Base-by-base conservation (phyloP, 176 grass and related monocot species). In the Bothriochloa decipiens region DNA sequence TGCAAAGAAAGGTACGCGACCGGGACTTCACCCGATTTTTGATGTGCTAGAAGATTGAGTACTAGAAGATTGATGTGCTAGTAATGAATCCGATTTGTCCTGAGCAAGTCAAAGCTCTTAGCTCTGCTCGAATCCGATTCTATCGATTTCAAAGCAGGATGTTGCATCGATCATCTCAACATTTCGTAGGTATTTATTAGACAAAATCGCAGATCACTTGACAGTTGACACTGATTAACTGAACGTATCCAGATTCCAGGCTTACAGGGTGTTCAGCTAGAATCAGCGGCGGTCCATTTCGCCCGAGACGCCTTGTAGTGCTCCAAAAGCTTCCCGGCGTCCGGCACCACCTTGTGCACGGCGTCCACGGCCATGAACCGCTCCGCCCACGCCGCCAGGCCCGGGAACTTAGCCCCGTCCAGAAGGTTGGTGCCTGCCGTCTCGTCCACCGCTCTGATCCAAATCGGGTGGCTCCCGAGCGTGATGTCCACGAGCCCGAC, bases 401-500 rank as follows among this genome's bases (percentile, higher is more conserved):
- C 58, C 1, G 82, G 86, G 40, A 74, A 81, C 82, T 16, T 88
- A 35, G 27, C 63, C 20, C 60, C 77, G 28, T 88, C 89, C 8
- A 91, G 53, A 14, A 91, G 62, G 2, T 67, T 85, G 28, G 87
- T 2, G 49, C 77, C 85, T 10, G 5, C 20, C 42, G 76, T 68
- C 52, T 85, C 42, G 26, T 85, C 82, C 26, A 43, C 11, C 29
- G 28, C 82, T 64, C 33, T 71, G 0, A 89, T 18, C 91, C 83
- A 86, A 14, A 68, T 11, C 52, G 89, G 40, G 57, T 70, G 55
- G 33, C 69, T 52, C 28, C 91, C 84, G 6, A 92, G 41, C 42
- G 36, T 64, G 25, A 92, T 23, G 68, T 92, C 90, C 18, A 83
- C 25, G 22, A 85, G 81, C 45, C 86, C 86, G 37, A 86, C n/a